These are phyloP conservation scores for Phaseolus coccineus DNA, from an alignment of 331 rosid genomes.

Conservation along the genomic window DNA sequence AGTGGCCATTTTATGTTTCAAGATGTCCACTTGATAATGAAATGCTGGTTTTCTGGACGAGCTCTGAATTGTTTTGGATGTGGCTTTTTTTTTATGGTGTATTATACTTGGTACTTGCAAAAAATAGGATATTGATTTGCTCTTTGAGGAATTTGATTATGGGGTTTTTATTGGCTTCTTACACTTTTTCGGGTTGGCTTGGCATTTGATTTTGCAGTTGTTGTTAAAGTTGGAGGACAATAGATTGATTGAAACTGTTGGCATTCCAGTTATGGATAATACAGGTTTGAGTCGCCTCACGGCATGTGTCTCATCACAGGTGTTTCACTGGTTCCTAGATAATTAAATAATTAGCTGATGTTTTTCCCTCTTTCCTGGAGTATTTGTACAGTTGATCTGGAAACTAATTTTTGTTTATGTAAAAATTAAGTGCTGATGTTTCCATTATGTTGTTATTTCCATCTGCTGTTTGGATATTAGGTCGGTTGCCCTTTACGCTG, in stretches of 20 bases:
- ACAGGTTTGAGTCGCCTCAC: conserved; percentile 78
- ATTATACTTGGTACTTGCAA: not conserved
- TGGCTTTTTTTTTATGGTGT: not conserved
- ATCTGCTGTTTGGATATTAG: conserved; percentile 54
- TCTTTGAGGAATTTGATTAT: conserved; percentile 13
- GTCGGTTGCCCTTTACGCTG: conserved; percentile 96
- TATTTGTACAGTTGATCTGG: conserved; percentile 35
- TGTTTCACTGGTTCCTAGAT: conserved; percentile 46
- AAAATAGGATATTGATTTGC: conserved; percentile 32
- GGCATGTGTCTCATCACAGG: conserved; percentile 98
- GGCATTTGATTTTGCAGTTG: conserved; percentile 64
- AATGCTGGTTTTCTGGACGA: conserved; percentile 16
- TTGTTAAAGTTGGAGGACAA: conserved; percentile 89
- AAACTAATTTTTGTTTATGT: conserved; percentile 26
- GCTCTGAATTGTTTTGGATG: conserved; percentile 12
- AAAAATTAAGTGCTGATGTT: conserved; percentile 19
- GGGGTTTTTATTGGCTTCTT: conserved; percentile 32
- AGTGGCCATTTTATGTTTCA: conserved; percentile 25
- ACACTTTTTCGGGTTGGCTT: conserved; percentile 9
- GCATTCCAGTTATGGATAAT: conserved; percentile 79
- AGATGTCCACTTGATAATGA: not conserved
- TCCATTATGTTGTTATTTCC: conserved; percentile 12
- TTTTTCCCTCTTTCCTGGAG: conserved; percentile 29
- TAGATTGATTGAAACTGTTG: conserved; percentile 95
- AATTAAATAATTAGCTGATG: conserved; percentile 10